Evolutionary conservation across 345 rosid genomes (phyloP).

Genomic region (Acer yangbiense): DNA sequence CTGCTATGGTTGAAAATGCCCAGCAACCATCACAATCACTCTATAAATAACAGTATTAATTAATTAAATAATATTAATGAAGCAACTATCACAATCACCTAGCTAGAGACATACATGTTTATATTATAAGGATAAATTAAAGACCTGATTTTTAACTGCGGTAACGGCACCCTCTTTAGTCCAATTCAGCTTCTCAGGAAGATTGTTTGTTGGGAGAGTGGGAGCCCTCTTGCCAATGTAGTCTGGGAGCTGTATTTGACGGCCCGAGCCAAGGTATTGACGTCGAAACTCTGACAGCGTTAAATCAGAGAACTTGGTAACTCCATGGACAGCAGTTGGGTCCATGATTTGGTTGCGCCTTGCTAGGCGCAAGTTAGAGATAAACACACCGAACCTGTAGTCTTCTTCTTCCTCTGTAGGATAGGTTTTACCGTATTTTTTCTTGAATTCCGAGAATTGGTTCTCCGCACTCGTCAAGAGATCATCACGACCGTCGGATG

Average conservation of each 20-base stretch:
- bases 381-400: constrained; percentile 67
- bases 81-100: no score
- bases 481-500: constrained; percentile 39
- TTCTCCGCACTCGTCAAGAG: constrained; percentile 60
- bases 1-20: constrained; percentile 92
- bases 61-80: no score
- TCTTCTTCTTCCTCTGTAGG: constrained; percentile 76
- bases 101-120: no score
- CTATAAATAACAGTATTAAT: no score
- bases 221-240: constrained; percentile 68
- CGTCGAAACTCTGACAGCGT: constrained; percentile 75
- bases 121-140: no score
- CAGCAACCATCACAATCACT: constrained; percentile 78
- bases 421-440: constrained; percentile 63
- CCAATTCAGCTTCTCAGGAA: constrained; percentile 60
- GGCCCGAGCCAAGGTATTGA: constrained; percentile 59
- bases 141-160: constrained; percentile 80
- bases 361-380: constrained; percentile 65
- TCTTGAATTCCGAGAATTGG: constrained; percentile 76
- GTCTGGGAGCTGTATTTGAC: constrained; percentile 56
- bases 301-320: constrained; percentile 92
- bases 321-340: constrained; percentile 84
- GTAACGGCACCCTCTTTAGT: constrained; percentile 97
- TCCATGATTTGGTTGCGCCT: constrained; percentile 67
- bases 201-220: constrained; percentile 66